Evolutionary conservation across 306 rosid species (phyloP), one percentile per base, ranked within the genome.

Genomic region (Ormosia emarginata): DNA sequence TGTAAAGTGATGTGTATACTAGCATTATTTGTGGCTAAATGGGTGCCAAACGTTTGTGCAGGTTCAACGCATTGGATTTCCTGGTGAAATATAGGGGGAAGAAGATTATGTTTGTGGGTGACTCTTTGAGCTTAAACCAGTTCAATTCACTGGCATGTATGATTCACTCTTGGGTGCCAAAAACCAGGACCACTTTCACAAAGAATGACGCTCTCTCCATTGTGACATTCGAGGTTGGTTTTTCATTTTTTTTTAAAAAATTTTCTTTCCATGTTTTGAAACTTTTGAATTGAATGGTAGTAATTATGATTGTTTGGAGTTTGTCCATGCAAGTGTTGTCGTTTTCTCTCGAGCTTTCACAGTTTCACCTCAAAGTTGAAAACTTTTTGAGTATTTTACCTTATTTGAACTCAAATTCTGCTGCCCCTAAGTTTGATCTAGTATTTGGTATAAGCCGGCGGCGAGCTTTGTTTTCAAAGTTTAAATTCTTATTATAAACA

Each of bases 101-200:
- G 90, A 95, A 91, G 89, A 93, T 95, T 8, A 95, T 93, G 99
- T 95, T 95, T 52, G 98, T 95, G 0, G 99, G 99, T 3, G 99
- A 95, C 59, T 95, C 99, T 1, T 58, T 93, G 90, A 93, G 99
- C 75, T 75, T 86, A 80, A 95, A 95, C 79, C 99, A 95, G 77
- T 95, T 94, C 88, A 87, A 87, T 59, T 95, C 99, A 5, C 36
- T 95, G 56, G 85, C 97, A 0, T 95, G 99, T 88, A 88, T 95
- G 98, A 79, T 95, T 78, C 92, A 95, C 65, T 86, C 97, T 67
- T 92, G 87, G 97, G 87, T 93, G 1, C 98, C 98, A 0, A 90
- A 89, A 2, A 81, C 97, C 2, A 92, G 82, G 49, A 79, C 88
- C 58, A 14, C 85, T 0, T 82, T 84, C 53, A 5, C 82, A 2